Base-by-base conservation (phyloP, 108 stramenopile species). In the Cyclotella atomus region DNA sequence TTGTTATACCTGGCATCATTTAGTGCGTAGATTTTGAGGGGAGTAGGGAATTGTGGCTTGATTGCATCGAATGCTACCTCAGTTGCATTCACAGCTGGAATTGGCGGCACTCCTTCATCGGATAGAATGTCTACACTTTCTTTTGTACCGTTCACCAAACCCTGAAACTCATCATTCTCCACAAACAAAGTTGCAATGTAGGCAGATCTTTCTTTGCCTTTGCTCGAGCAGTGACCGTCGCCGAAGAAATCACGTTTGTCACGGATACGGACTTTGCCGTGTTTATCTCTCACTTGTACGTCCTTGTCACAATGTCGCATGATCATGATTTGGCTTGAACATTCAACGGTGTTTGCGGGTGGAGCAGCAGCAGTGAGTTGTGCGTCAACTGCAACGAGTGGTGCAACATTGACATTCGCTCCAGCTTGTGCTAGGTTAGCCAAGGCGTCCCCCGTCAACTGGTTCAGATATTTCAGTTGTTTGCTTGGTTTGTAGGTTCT, bases 291-390 rank as follows among this genome's bases (percentile, higher is more conserved):
- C 9, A 55, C 28, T 50, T 68, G 19, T 2, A 68, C 66, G 16
- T 68, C 71, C 41, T 79, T 79, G 17, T 79, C 78, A 50, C 78
- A 79, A 30, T 79, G 78, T 30, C 78, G 20, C 78, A 72, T 79
- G 0, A 79, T 72, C 66, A 79, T 71, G 2, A 79, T 27, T 65
- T 72, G 65, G 36, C 71, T 72, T 30, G 66, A 71, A 50, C 78
- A 79, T 5, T 65, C 59, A 30, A 43, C 45, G 17, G 44, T 33
- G 12, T 44, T 43, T n/a, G n/a, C n/a, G n/a, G n/a, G n/a, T n/a
- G n/a, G n/a, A n/a, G n/a, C n/a, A 33, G 2, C 44, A 34, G 16
- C 21, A 16, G 34, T 0, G 29, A 0, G 23, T 9, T 46, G 52
- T 36, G 30, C 30, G 41, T 32, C n/a, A n/a, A n/a, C n/a, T n/a